These are phyloP conservation scores for Epichloe elymi DNA, from an alignment of 2,329 filamentous ascomycete genomes.

Conservation along the genomic window DNA sequence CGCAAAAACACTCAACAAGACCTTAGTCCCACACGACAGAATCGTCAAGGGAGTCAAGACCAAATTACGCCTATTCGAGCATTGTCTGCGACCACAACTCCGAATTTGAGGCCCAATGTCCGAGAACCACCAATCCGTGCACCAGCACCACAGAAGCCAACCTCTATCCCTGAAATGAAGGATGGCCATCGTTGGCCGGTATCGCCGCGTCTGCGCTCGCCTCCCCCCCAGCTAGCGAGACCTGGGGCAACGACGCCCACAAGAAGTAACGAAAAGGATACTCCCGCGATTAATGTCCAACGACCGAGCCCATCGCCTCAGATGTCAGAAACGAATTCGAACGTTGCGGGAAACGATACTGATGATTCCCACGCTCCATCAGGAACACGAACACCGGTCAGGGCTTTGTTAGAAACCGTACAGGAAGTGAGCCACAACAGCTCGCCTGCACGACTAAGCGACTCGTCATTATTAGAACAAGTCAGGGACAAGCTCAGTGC, in stretches of 20 bases:
- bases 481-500: conserved; percentile 34
- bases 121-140: conserved; percentile 50
- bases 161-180: conserved; percentile 33
- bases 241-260: conserved; percentile 28
- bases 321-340: conserved; percentile 22
- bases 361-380: conserved; percentile 35
- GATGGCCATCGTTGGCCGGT: conserved; percentile 61
- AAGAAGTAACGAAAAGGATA: conserved; percentile 36
- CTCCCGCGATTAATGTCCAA: conserved; percentile 40
- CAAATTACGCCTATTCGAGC: conserved; percentile 51
- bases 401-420: conserved; percentile 70
- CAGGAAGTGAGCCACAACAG: conserved; percentile 74
- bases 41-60: conserved; percentile 40
- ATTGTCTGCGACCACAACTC: conserved; percentile 54
- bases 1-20: conserved; percentile 55
- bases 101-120: conserved; percentile 46
- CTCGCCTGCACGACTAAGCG: conserved; percentile 42
- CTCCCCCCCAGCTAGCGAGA: conserved; percentile 43
- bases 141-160: conserved; percentile 50
- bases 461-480: conserved; percentile 35
- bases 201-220: conserved; percentile 65
- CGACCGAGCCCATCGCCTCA: conserved; percentile 34
- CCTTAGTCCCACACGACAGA: conserved; percentile 44
- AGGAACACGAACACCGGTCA: conserved; percentile 46
- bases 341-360: conserved; percentile 36